These are phyloP conservation scores for Lasiodiplodia sp. DNA, from an alignment of 2,329 filamentous ascomycete species.

Conservation along the genomic window DNA sequence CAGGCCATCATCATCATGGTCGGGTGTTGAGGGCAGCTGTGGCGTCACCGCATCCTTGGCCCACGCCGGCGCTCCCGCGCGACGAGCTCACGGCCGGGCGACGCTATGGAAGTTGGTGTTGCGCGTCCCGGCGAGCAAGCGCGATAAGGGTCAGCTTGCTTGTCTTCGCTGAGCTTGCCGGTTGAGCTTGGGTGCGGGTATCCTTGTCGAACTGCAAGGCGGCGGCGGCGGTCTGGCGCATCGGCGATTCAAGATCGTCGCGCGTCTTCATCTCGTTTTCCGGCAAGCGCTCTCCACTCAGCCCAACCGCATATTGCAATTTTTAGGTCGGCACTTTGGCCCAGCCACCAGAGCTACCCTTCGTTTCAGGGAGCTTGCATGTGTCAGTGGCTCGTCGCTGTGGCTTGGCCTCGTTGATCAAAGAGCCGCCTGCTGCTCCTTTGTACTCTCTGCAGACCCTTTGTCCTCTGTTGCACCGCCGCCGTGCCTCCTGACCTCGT, in stretches of 20 bases:
- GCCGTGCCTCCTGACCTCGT: conserved; percentile 1
- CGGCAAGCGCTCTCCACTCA: background rate
- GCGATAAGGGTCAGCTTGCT: conserved; percentile 1
- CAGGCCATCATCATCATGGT: conserved; percentile 7
- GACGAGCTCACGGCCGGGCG: background rate
- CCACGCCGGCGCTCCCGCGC: background rate
- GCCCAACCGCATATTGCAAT: conserved; percentile 6
- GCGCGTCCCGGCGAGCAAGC: background rate
- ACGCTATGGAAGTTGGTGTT: too few relatives aligned
- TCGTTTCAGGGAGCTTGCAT: conserved; percentile 11
- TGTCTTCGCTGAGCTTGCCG: conserved; percentile 15
- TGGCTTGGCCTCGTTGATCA: conserved; percentile 11
- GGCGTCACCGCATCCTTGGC: conserved; percentile 15
- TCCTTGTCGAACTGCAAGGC: background rate
- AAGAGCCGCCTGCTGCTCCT: conserved; percentile 5
- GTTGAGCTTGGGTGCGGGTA: background rate
- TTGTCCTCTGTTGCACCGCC: background rate
- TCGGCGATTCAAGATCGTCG: conserved; percentile 26
- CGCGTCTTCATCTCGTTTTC: conserved; percentile 25
- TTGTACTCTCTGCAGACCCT: conserved; percentile 2
- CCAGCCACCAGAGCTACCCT: background rate
- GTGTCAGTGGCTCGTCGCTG: conserved; percentile 22
- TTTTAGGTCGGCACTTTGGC: background rate
- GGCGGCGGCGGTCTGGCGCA: background rate
- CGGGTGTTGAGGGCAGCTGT: background rate